Conservation (phyloP, 2,329 filamentous ascomycete species). For the Kalmusia sp. region DNA sequence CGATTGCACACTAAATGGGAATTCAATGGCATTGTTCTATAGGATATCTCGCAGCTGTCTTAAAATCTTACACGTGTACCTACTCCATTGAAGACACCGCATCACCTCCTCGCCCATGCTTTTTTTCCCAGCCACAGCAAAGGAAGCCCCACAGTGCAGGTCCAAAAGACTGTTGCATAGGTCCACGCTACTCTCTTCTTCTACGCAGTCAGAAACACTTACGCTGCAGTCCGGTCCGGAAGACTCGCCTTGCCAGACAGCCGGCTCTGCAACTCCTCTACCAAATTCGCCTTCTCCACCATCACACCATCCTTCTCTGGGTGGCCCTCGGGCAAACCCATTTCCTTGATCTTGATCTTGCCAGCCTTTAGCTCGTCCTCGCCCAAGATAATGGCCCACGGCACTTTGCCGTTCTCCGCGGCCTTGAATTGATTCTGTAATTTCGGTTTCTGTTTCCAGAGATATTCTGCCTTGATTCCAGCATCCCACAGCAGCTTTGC, state of each 20-base stretch:
- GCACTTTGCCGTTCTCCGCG: constrained; percentile 79
- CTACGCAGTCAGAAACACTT: not conserved
- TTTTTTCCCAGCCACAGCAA: not conserved
- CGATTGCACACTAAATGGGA: no score
- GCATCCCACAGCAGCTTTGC: constrained; percentile 81
- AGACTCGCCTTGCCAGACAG: constrained; percentile 41
- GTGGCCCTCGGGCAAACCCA: constrained; percentile 80
- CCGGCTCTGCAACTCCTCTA: constrained; percentile 66
- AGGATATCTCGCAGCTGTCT: not conserved
- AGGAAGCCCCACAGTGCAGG: not conserved
- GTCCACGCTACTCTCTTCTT: not conserved
- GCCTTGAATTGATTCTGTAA: constrained; percentile 89
- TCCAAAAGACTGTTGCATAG: not conserved
- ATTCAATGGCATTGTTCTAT: not conserved
- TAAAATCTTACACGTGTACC: not conserved
- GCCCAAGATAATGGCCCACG: constrained; percentile 87
- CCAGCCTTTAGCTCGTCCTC: constrained; percentile 86
- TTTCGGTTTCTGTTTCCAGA: constrained; percentile 90
- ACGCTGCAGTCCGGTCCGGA: constrained; percentile 10
- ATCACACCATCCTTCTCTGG: constrained; percentile 88
- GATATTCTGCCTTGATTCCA: constrained; percentile 90
- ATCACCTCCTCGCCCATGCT: not conserved
- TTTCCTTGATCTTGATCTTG: constrained; percentile 87
- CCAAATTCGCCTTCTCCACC: constrained; percentile 69
- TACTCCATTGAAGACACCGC: not conserved